These are phyloP conservation scores for Ustilago crameri DNA, from an alignment of 1,284 basidiomycete species.

Conservation along the genomic window DNA sequence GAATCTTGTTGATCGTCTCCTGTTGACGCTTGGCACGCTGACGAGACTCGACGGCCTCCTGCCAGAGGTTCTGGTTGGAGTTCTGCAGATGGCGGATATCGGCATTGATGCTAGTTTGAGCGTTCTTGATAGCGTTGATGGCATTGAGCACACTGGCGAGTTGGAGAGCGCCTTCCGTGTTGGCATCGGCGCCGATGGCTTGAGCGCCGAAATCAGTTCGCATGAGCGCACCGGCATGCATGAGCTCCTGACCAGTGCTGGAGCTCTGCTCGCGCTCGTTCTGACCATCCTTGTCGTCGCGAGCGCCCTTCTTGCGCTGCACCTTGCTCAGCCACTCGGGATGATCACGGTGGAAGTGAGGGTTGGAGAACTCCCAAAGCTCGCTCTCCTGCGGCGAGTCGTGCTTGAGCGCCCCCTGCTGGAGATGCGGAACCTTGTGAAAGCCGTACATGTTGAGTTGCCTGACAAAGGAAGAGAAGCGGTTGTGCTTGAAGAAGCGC, in stretches of 20 bases:
- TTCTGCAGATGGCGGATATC: conserved; percentile 88
- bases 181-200: conserved; percentile 7
- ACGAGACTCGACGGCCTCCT: conserved; percentile 83
- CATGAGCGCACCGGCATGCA: conserved; percentile 49
- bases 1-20: conserved; percentile 95
- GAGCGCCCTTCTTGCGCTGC: conserved; percentile 74
- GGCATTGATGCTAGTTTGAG: conserved; percentile 86
- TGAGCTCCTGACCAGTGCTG: conserved; percentile 37
- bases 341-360: conserved; percentile 87
- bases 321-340: conserved; percentile 91
- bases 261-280: conserved; percentile 21
- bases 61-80: conserved; percentile 90
- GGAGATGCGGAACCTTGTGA: conserved; percentile 78
- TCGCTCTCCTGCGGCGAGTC: conserved; percentile 75
- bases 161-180: conserved; percentile 47
- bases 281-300: conserved; percentile 51
- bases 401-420: conserved; percentile 83
- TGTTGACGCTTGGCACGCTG: conserved; percentile 88
- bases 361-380: conserved; percentile 92
- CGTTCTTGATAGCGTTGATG: conserved; percentile 87
- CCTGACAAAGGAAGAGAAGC: conserved; percentile 89
- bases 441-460: conserved; percentile 81
- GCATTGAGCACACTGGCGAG: conserved; percentile 76
- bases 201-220: conserved; percentile 44
- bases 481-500: conserved; percentile 69